Percentiles rank a stretch among this genome's conserved stretches.
phyloP scores from a whole-genome alignment of 495 filamentous ascomycete genomes.

The Neurospora sp. region DNA sequence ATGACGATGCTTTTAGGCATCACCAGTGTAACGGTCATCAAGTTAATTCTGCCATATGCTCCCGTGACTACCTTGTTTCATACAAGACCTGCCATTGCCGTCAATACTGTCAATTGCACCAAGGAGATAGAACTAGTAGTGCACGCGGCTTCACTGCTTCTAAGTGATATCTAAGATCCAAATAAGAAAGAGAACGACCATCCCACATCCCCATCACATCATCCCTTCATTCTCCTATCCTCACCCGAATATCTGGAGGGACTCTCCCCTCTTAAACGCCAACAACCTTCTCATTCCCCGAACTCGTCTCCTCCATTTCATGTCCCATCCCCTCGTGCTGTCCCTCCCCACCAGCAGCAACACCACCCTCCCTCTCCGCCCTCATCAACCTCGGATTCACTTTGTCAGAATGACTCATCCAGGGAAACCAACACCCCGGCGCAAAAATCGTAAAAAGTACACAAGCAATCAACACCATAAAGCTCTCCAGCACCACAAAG shows the following conservation, averaged over 20 bases:
- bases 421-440: slow-evolving; percentile 32
- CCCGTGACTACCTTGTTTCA: too few species aligned
- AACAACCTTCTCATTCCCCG: not conserved
- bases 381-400: not conserved
- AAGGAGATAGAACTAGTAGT: too few species aligned
- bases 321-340: not conserved
- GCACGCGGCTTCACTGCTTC: too few species aligned
- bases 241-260: too few species aligned
- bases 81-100: too few species aligned
- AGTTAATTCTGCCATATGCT: too few species aligned
- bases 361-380: not conserved
- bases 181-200: not conserved
- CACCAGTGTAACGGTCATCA: too few species aligned
- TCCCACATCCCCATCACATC: not conserved
- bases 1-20: too few species aligned
- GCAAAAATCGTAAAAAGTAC: slow-evolving; percentile 25
- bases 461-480: slow-evolving; percentile 30
- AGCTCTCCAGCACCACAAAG: slow-evolving; percentile 52
- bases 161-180: not conserved
- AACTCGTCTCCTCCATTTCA: not conserved
- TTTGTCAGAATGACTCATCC: slow-evolving; percentile 19
- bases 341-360: not conserved
- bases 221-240: not conserved
- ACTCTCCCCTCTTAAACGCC: not conserved
- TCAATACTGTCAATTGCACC: too few species aligned